Evolutionary conservation across 306 rosid species (phyloP).

Genomic region (Trichosanthes truncata): DNA sequence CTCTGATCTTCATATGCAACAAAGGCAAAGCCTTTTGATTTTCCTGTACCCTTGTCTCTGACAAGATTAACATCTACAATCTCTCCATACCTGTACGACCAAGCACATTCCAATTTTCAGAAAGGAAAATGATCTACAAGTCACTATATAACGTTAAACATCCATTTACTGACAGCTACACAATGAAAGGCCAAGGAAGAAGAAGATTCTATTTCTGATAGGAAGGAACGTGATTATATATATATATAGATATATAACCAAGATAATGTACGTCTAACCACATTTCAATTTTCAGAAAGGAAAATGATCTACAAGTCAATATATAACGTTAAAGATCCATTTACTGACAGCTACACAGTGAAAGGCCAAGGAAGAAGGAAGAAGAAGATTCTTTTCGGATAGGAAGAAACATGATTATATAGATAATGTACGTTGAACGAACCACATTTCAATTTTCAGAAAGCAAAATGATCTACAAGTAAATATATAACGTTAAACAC

Average conservation of each 20-base stretch:
- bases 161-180: background rate
- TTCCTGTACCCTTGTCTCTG: slow-evolving; percentile 82
- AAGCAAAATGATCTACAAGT: background rate
- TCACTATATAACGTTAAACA: background rate
- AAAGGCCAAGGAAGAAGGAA: background rate
- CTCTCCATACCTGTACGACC: slow-evolving; percentile 60
- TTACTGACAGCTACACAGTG: background rate
- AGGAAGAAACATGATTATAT: background rate
- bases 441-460: background rate
- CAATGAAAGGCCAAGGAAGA: background rate
- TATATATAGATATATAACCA: too few species aligned
- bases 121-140: background rate
- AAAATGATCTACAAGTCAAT: background rate
- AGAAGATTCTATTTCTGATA: background rate
- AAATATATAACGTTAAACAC: background rate
- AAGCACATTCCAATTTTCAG: background rate
- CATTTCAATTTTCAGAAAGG: background rate
- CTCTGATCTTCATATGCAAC: slow-evolving; percentile 89
- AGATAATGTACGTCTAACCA: slow-evolving; percentile 10
- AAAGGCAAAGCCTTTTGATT: slow-evolving; percentile 84
- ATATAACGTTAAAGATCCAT: background rate
- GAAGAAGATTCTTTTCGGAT: background rate
- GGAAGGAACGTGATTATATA: background rate
- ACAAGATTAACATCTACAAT: slow-evolving; percentile 87
- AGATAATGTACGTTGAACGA: slow-evolving; percentile 6